Evolutionary conservation across 345 rosid species (phyloP), one percentile per base, ranked within the genome.

Genomic region (Eucalyptus cladocalyx): DNA sequence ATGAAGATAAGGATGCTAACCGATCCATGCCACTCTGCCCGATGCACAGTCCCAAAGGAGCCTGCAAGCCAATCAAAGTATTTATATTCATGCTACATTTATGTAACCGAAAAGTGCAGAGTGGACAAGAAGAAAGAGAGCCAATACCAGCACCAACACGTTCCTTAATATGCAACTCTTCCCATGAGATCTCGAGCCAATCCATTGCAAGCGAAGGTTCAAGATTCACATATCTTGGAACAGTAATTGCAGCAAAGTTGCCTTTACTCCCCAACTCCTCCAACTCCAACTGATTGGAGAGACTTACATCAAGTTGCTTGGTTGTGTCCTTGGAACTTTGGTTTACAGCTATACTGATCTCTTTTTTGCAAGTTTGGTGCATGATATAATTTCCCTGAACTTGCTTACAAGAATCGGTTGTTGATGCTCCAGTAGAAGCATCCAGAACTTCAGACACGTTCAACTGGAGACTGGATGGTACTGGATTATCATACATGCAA

Each of bases 11-110:
- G 89, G 60, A 89, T 89, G 94, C 98, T 90, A 87, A 97, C 99
- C 90, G 99, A 97, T 91, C 99, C 99, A 94, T 97, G 96, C 99
- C 99, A 97, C 92, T 97, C 99, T 92, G 99, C 99, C 58, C 97
- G 98, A 94, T 97, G 99, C 91, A 97, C 99, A 32, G 98, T 97
- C 90, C 99, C 98, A 93, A 97, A 97, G 80, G 99, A 97, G 72
- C 99, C 99, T 97, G 94, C 69, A 91, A 89, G 56, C 47, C 56
- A 72, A 42, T 67, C 62, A 49, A 85, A 87, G 80, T 80, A 53
- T 26, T 14, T 34, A 51, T 56, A 69, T 34, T 15, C 30, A 32
- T 30, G 32, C 50, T 87, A 80, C 6, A 28, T 80, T 49, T 48
- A 81, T 7, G 18, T 26, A 45, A 80, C 43, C 34, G 11, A 50